These are phyloP conservation scores for Cercospora citrullina DNA, from an alignment of 2,329 filamentous ascomycete genomes.

Conservation along the genomic window DNA sequence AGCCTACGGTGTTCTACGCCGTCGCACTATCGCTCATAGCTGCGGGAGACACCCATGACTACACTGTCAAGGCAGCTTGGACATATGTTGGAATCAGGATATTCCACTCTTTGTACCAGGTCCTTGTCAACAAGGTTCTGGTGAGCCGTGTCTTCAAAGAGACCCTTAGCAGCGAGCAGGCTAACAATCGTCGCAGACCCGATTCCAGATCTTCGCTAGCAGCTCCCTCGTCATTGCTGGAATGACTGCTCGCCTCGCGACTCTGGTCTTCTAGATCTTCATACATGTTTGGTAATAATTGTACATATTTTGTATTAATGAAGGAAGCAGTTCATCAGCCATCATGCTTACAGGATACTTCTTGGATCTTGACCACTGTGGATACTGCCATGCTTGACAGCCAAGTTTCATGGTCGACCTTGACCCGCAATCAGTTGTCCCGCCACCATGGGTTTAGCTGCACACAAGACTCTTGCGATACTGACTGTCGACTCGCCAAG, in stretches of 20 bases:
- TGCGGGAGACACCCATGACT: slow-evolving; percentile 33
- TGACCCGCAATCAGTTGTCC: too few relatives aligned
- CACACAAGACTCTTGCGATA: too few relatives aligned
- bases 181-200: neutral
- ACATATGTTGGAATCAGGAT: slow-evolving; percentile 45
- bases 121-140: slow-evolving; percentile 41
- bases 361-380: neutral
- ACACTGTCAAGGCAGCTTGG: slow-evolving; percentile 42
- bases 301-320: neutral
- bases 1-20: slow-evolving; percentile 45
- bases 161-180: neutral
- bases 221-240: slow-evolving; percentile 7
- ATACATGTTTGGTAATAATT: neutral
- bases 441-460: too few relatives aligned
- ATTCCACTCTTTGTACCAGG: slow-evolving; percentile 45
- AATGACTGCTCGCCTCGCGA: slow-evolving; percentile 1
- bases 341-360: neutral
- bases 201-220: slow-evolving; percentile 9
- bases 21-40: slow-evolving; percentile 37
- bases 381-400: neutral
- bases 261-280: neutral
- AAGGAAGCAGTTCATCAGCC: neutral
- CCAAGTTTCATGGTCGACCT: neutral
- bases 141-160: neutral
- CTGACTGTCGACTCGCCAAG: too few relatives aligned